A percentile compares a stretch with the other conserved stretches of the same genome.
phyloP scores from a whole-genome alignment of 139 green algal species.

The Bryopsis sp. region DNA sequence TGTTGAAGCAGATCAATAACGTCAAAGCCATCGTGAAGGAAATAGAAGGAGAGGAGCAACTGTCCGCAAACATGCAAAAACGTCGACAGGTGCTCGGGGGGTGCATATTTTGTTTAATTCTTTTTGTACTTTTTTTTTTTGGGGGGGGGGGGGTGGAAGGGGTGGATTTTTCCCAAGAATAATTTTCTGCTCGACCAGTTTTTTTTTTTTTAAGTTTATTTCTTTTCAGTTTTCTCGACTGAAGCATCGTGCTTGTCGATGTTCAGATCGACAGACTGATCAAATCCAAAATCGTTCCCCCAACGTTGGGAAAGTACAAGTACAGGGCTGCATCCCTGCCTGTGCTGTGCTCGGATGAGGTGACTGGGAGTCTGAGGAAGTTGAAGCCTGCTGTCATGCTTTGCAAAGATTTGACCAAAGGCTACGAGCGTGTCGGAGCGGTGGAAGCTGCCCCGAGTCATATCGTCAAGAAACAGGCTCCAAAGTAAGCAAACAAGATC shows the following conservation, averaged over 20 bases:
- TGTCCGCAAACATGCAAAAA: too few relatives aligned
- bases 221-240: not conserved
- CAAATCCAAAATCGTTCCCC: too few relatives aligned
- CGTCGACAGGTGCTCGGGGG: too few relatives aligned
- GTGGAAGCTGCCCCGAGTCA: not conserved
- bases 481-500: too few relatives aligned
- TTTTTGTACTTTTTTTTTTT: too few relatives aligned
- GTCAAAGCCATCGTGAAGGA: not conserved
- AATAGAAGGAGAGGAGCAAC: not conserved
- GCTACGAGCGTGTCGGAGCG: not conserved
- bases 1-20: not conserved
- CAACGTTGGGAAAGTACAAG: not conserved
- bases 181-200: not conserved
- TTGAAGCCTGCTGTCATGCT: not conserved
- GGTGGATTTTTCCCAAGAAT: too few relatives aligned
- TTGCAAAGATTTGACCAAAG: not conserved
- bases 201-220: not conserved
- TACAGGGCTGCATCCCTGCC: not conserved
- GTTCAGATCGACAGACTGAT: too few relatives aligned
- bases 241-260: too few relatives aligned
- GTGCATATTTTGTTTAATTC: too few relatives aligned
- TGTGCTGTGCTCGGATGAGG: not conserved
- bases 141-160: too few relatives aligned
- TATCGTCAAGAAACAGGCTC: too few relatives aligned
- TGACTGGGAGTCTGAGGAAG: not conserved